Evolutionary conservation across 139 green algal genomes (phyloP), one percentile per base, ranked within the genome.

Genomic region (Tetraselmis striata): DNA sequence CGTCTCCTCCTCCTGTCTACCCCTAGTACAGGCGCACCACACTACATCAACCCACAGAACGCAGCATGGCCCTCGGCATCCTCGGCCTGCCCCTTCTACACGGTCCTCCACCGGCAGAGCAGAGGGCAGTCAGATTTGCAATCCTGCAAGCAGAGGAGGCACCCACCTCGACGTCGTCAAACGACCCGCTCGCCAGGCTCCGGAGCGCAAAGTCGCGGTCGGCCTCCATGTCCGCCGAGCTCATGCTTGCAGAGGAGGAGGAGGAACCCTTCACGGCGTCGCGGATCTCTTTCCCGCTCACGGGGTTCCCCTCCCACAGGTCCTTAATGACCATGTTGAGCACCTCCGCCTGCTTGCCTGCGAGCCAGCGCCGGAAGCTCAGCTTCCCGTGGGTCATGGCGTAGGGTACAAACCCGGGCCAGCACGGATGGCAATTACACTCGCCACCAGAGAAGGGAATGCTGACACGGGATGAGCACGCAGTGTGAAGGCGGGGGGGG

Each of bases 331-430:
- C 89, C 77, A 93, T 90, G 86, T 99, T 99, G 59, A 99, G 89
- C 32, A 98, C 95, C 85, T 98, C 90, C 24, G 96, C 96, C 83
- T 99, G 96, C 85, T 95, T 96, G 80, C 88, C 88, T 87, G 86
- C 74, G 5, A 29, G 67, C 26, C 30, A 25, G 28, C 22, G 32
- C 28, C 31, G 77, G 26, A 86, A 59, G 79, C 28, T 28, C n/a
- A n/a, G n/a, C n/a, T n/a, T n/a, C n/a, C n/a, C n/a, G n/a, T 2
- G 22, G n/a, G 23, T 25, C 18, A 78, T 25, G 22, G n/a, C 28
- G 23, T 29, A 18, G n/a, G 22, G 22, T 31, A 18, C 22, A 5
- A 23, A 18, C 22, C 75, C 22, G 75, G 75, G 75, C 75, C 11
- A 23, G 75, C 75, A 23, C 75, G 5, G 22, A 18, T 25, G 22